These are phyloP conservation scores for Yarrowia sp. DNA, from an alignment of 805 yeast species.

Conservation along the genomic window DNA sequence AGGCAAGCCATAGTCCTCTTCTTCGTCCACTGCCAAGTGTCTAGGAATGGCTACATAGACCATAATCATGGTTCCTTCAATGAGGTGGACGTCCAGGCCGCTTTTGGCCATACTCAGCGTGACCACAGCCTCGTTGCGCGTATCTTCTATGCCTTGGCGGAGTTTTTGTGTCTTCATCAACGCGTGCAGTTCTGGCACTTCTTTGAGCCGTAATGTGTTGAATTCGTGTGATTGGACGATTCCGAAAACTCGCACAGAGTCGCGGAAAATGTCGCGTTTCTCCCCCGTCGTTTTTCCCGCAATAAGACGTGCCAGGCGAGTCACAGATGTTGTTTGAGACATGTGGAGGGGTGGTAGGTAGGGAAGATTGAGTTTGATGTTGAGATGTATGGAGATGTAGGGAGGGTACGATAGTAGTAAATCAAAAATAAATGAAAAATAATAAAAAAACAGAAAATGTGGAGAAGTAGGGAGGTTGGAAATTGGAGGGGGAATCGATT, in stretches of 20 bases:
- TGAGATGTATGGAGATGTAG: background rate
- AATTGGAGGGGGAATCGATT: too few species aligned
- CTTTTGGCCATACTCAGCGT: background rate
- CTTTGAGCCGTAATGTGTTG: background rate
- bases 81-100: background rate
- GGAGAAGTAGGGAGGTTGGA: too few species aligned
- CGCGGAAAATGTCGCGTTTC: slow-evolving; percentile 7
- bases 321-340: slow-evolving; percentile 11
- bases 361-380: background rate
- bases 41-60: background rate
- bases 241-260: background rate
- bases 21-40: background rate
- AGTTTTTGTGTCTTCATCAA: slow-evolving; percentile 10
- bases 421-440: too few species aligned
- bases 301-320: background rate
- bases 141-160: background rate
- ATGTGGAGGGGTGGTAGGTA: background rate
- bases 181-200: background rate
- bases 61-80: slow-evolving; percentile 3
- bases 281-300: background rate
- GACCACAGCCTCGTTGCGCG: background rate
- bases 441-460: too few species aligned
- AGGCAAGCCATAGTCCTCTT: background rate
- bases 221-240: slow-evolving; percentile 1
- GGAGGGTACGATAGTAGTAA: too few species aligned